Base-by-base conservation (phyloP, 2,329 filamentous ascomycete genomes). In the Colletotrichum orbiculare region DNA sequence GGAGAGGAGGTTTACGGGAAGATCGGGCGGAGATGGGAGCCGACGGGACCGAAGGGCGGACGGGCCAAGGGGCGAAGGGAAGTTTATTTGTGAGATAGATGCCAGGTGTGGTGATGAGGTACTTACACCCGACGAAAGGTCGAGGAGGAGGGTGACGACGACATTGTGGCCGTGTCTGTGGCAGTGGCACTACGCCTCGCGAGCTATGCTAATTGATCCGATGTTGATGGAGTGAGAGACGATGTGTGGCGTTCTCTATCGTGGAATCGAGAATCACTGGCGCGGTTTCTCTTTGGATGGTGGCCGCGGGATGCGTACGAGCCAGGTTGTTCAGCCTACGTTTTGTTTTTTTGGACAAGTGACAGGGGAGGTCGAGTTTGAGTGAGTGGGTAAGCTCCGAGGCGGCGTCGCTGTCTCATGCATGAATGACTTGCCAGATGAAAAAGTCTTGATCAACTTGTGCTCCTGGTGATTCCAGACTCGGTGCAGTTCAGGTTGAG, bases 61-160 rank as follows among this genome's bases (percentile, higher is more conserved):
- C 42, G 38, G 17, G 46, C 10, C 37, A n/a, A n/a, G 15, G 41
- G 42, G 54, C 3, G 33, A 37, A 15, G 13, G 45, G 13, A 43
- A 46, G 43, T 25, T 5, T 25, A 25, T 25, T 25, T 25, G 25
- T 25, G 25, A 25, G 25, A 25, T 25, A 25, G 25, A 25, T 25
- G 25, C 25, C 3, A 25, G 3, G 25, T 25, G 25, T 25, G 38
- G 38, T 41, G 9, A 3, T 15, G 15, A 46, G 33, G 11, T 13
- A 65, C 62, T 65, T 62, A 65, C 62, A 62, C 62, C 58, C 58
- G 52, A 50, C 58, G 62, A 42, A 65, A 65, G 42, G 43, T 65
- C 15, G 25, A 25, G 25, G 25, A 25, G 25, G 25, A 25, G 25
- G 25, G 25, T 25, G 25, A 25, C 25, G 25, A 25, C 25, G 62